A percentile compares a stretch with the other conserved stretches of the same genome.
Conservation (phyloP, 305 asterid species). For the Fraxinus albicans region DNA sequence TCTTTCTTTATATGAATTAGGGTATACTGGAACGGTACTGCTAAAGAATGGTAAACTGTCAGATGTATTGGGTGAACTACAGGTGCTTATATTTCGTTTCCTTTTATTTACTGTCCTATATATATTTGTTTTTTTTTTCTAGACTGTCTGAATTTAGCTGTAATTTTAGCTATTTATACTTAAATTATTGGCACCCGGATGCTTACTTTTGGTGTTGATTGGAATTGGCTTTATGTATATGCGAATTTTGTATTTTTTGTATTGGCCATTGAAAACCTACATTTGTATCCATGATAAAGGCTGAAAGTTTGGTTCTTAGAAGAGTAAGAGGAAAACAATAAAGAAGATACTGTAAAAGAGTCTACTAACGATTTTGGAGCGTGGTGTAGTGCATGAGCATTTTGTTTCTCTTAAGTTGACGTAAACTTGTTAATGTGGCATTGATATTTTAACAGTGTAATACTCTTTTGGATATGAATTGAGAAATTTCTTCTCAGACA, state of each 20-base stretch:
- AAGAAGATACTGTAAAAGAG: not conserved
- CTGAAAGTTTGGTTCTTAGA: not conserved
- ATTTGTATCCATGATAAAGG: not conserved
- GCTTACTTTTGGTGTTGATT: not conserved
- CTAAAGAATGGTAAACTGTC: constrained; percentile 75
- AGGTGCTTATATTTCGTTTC: constrained; percentile 44
- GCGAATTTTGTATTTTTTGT: not conserved
- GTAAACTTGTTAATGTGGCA: not conserved
- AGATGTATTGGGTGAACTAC: constrained; percentile 70
- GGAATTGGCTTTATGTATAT: not conserved
- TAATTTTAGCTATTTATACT: not conserved
- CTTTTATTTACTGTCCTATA: not conserved
- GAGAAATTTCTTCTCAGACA: not conserved
- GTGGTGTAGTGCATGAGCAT: not conserved
- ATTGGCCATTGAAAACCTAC: not conserved
- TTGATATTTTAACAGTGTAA: not conserved
- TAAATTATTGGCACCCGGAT: not conserved
- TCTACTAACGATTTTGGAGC: not conserved
- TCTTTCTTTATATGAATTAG: constrained; percentile 35
- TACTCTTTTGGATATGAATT: not conserved
- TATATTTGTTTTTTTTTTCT: not conserved
- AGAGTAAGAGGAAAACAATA: not conserved
- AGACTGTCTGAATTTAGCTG: not conserved
- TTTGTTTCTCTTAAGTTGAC: not conserved
- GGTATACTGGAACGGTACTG: constrained; percentile 75